Evolutionary conservation across 108 stramenopile genomes (phyloP), one percentile per base, ranked within the genome.

Genomic region (Phaeodactylum tricornutum): DNA sequence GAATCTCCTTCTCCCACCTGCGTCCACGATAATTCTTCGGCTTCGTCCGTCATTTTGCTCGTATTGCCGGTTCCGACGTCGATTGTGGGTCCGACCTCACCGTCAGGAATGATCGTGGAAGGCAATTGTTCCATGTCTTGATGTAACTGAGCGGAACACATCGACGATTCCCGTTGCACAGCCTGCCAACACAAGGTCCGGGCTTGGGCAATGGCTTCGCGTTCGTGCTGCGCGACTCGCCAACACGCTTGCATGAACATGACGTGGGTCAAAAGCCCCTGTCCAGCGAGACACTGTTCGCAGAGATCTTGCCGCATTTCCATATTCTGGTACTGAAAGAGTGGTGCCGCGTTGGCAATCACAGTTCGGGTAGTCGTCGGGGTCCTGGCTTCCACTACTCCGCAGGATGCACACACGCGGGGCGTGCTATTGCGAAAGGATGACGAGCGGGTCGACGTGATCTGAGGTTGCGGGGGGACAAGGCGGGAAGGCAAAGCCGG

Each of bases 251-350:
- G 57, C 41, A 80, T 51, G 50, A 61, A 76, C 14, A 63, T 35
- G 1, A 77, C 67, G 62, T 90, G 77, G 16, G 75, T 43, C 26
- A 85, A 43, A 3, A 90, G 51, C 2, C 87, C 83, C 60, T 85
- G 82, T 2, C 74, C 74, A 16, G 75, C 46, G 25, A 24, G 38
- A 50, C 87, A 90, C 45, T 77, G 55, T 16, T 62, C 55, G 48
- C 87, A 83, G 25, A 84, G 34, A 43, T 83, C 75, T 0, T 71
- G 58, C 9, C 77, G 47, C 29, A 63, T 62, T 59, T 90, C 88
- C 59, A 71, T 67, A 29, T 79, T 77, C n/a, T n/a, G n/a, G 53
- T 85, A 90, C 49, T 84, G 81, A 4, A 71, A 50, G 23, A 90
- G 33, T 5, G 87, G 87, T 0, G 75, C 62, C 8, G 64, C 64